Conservation (phyloP, 2,329 filamentous ascomycete genomes). For the Hypoxylon sp. region DNA sequence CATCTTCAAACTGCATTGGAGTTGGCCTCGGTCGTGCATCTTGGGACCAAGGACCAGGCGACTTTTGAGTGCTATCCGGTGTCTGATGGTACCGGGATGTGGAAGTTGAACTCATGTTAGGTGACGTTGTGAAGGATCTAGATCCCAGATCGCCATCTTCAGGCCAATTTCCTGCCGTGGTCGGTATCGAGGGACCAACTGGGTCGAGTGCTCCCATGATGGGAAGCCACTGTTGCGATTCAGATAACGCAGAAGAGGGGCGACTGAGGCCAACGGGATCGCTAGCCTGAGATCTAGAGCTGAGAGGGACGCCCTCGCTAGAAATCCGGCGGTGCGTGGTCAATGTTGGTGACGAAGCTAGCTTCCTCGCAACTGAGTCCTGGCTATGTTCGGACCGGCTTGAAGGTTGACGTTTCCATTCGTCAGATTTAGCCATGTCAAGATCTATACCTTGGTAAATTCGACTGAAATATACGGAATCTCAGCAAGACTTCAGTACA, state of each 20-base stretch:
- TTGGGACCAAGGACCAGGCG: constrained; percentile 14
- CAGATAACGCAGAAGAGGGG: constrained; percentile 26
- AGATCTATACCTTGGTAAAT: background rate
- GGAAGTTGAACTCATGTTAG: constrained; percentile 4
- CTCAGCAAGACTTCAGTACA: background rate
- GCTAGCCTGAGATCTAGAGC: constrained; percentile 29
- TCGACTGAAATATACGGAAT: constrained; percentile 5
- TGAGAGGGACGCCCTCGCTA: constrained; percentile 37
- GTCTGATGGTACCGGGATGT: constrained; percentile 11
- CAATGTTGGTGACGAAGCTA: constrained; percentile 14
- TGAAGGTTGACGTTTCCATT: constrained; percentile 8
- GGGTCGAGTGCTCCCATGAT: constrained; percentile 11
- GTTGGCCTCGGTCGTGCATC: constrained; percentile 35
- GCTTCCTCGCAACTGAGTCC: constrained; percentile 18
- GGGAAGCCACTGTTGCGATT: constrained; percentile 36
- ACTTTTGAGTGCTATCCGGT: background rate
- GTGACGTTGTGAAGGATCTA: constrained; percentile 16
- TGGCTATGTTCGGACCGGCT: constrained; percentile 21
- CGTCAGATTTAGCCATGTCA: constrained; percentile 29
- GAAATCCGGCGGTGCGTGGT: constrained; percentile 24
- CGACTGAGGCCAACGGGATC: constrained; percentile 11
- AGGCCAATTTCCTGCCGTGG: constrained; percentile 19
- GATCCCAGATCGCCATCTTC: constrained; percentile 32
- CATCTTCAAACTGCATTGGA: constrained; percentile 46
- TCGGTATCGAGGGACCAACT: constrained; percentile 8